Evolutionary conservation across 768 basidiomycete genomes (phyloP), one percentile per base, ranked within the genome.

Genomic region (Amanita molliuscula): DNA sequence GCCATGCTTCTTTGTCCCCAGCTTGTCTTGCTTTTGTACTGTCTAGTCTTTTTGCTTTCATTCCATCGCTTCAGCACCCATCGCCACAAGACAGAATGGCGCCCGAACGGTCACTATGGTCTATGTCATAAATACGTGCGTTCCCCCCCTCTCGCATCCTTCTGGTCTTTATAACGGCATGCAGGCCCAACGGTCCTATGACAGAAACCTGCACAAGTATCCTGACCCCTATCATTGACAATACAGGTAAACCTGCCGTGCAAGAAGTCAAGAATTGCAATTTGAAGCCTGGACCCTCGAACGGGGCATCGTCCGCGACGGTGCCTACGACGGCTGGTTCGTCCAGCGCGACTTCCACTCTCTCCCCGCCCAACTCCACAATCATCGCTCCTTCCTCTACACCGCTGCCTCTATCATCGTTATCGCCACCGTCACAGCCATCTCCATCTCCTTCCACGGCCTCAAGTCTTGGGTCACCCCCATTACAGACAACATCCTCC

Each of bases 151-250:
- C 31, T 42, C 23, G 5, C 28, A 11, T 16, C 44, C 44, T 36
- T 46, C 38, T 42, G 54, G 48, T 10, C 29, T 57, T 53, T 42
- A 28, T 53, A 44, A 56, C 48, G 56, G 45, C 58, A 26, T 45
- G 23, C 53, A 81, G 80, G 47, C 50, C 70, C 40, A 65, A 70
- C 50, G 81, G 82, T 15, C 61, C 63, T 25, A 65, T 79, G 62
- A 76, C 68, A 36, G 69, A 79, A 65, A 79, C 72, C n/a, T 85
- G 83, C 59, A 67, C 73, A 8, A 65, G 79, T 43, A 75, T 76
- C 8, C 67, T 83, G 42, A 80, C 75, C 3, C 81, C 78, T 5
- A 68, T 75, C 38, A 74, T 67, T 45, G 75, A 72, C 55, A 59
- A 62, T 3, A 65, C 72, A 55, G 81, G 80, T 15, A 56, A 72